Conservation (phyloP, 768 basidiomycete species). For the Hericium alpestre region DNA sequence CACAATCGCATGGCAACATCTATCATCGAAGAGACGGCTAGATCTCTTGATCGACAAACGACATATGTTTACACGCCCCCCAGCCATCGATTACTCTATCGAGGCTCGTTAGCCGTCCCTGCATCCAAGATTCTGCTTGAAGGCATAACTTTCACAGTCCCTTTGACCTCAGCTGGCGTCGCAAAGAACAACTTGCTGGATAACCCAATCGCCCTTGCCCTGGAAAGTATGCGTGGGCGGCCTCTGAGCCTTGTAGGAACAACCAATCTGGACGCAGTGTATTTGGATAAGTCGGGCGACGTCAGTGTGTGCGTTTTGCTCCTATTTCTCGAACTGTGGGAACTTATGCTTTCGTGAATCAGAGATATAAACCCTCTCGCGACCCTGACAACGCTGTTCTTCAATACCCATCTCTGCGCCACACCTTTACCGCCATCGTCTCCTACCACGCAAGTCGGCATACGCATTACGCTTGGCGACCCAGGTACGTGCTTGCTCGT, state of each 20-base stretch:
- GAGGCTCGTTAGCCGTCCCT: slow-evolving; percentile 62
- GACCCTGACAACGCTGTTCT: slow-evolving; percentile 50
- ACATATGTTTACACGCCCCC: slow-evolving; percentile 20
- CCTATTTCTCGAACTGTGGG: slow-evolving; percentile 7
- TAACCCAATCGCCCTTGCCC: slow-evolving; percentile 58
- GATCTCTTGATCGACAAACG: slow-evolving; percentile 3
- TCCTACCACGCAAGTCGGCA: slow-evolving; percentile 39
- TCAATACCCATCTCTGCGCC: slow-evolving; percentile 61
- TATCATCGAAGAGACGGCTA: not conserved
- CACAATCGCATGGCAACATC: too few species aligned
- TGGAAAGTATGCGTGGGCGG: slow-evolving; percentile 74
- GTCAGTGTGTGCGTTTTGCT: slow-evolving; percentile 36
- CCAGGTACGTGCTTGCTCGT: slow-evolving; percentile 33
- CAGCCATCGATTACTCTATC: slow-evolving; percentile 54
- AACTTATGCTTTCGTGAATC: not conserved
- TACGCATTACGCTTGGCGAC: slow-evolving; percentile 64
- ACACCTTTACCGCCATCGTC: slow-evolving; percentile 23
- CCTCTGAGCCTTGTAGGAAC: slow-evolving; percentile 49
- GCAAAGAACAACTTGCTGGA: slow-evolving; percentile 33
- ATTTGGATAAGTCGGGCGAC: slow-evolving; percentile 48
- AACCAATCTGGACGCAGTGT: slow-evolving; percentile 42
- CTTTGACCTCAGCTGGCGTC: slow-evolving; percentile 21
- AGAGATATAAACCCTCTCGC: slow-evolving; percentile 68
- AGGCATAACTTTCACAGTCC: slow-evolving; percentile 58
- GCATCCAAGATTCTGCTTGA: slow-evolving; percentile 66